Evolutionary conservation across 495 filamentous ascomycete genomes (phyloP), one percentile per base, ranked within the genome.

Genomic region (Apodospora peruviana): DNA sequence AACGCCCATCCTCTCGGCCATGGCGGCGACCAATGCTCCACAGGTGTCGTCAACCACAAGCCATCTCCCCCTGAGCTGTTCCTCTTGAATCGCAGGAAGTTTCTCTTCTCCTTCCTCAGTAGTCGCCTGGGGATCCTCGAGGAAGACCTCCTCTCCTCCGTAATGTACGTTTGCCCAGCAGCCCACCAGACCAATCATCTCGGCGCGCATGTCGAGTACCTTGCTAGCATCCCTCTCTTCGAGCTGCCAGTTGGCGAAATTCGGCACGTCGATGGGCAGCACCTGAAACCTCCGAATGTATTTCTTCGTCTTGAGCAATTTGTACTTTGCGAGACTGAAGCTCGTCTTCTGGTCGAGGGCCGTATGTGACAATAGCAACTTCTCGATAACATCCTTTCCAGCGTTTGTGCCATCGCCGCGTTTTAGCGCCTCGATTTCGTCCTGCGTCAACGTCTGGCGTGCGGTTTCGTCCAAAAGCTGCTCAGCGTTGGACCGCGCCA

Each of bases 301-400:
- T 70, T 98, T 98, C 64, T 84, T 91, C 35, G 85, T 83, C 73
- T 98, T 98, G 18, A 93, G 78, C 14, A 97, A 71, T 40, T 90
- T 94, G 61, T 98, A 98, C 63, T 98, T 98, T 19, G 91, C 90
- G 17, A 96, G 70, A 5, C 87, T 89, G 65, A 95, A 98, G 2
- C 84, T 78, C 0, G 93, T 96, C 72, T 97, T 98, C 71, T 98
- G 85, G 52, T 94, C 90, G 22, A 97, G 70, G 0, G 84, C 87
- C 3, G 82, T 79, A 67, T 98, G 93, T 12, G 87, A 89, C 17
- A 86, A 74, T 60, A 98, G 68, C 2, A 98, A 76, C 64, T 88
- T 93, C 29, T 84, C 83, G 44, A 98, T 88, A 32, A 98, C 76
- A 37, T 95, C 90, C 65, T 86, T 87, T 8, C 93, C 93, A 0